phyloP scores from a whole-genome alignment of 2,329 filamentous ascomycete genomes.

The Dendrostoma leiphaemia region DNA sequence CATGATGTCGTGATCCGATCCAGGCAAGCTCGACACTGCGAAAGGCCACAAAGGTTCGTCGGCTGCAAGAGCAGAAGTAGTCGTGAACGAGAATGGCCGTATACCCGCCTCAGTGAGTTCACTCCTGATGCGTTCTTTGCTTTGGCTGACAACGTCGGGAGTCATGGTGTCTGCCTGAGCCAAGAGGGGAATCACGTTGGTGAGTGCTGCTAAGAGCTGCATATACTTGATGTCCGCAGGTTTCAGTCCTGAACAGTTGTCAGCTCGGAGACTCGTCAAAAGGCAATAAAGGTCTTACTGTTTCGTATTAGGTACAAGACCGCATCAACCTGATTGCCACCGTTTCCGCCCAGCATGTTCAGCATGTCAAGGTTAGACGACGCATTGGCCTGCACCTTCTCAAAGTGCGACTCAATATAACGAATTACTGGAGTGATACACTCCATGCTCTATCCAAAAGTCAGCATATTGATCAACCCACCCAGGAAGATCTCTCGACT shows the following conservation, averaged over 20 bases:
- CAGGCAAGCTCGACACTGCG: slow-evolving; percentile 72
- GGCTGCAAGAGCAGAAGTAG: slow-evolving; percentile 29
- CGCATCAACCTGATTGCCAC: slow-evolving; percentile 80
- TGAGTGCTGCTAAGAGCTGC: slow-evolving; percentile 65
- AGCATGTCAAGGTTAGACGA: slow-evolving; percentile 73
- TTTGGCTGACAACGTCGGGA: slow-evolving; percentile 49
- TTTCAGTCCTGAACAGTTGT: slow-evolving; percentile 47
- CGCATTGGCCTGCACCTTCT: slow-evolving; percentile 60
- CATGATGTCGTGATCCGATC: slow-evolving; percentile 76
- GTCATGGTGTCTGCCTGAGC: slow-evolving; percentile 72
- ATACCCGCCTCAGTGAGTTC: slow-evolving; percentile 58
- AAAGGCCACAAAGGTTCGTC: slow-evolving; percentile 52
- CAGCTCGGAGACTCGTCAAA: neutral
- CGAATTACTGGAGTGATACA: slow-evolving; percentile 59
- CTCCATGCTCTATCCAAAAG: slow-evolving; percentile 45
- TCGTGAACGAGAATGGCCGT: slow-evolving; percentile 67
- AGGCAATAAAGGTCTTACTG: slow-evolving; percentile 46
- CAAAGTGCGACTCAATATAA: slow-evolving; percentile 71
- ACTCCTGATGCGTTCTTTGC: slow-evolving; percentile 59
- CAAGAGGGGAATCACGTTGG: slow-evolving; percentile 83
- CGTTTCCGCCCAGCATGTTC: slow-evolving; percentile 74
- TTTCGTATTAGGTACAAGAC: slow-evolving; percentile 79
- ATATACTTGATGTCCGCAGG: slow-evolving; percentile 70
- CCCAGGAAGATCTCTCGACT: slow-evolving; percentile 23
- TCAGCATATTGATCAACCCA: slow-evolving; percentile 6